These are phyloP conservation scores for Phoma sp. DNA, from an alignment of 2,329 filamentous ascomycete species.

Conservation along the genomic window DNA sequence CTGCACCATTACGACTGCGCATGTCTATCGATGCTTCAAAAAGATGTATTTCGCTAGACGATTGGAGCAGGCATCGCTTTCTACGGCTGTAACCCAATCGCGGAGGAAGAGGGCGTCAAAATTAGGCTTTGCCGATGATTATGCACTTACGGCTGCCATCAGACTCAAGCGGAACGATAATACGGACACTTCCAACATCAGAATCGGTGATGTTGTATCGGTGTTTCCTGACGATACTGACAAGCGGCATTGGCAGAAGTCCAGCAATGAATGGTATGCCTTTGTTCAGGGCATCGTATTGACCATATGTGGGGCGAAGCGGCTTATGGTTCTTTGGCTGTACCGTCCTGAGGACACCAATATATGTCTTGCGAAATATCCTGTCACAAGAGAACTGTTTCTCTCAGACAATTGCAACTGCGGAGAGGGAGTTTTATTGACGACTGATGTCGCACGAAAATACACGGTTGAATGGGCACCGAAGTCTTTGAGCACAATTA, in stretches of 20 bases:
- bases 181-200: neutral
- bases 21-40: constrained; percentile 68
- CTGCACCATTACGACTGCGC: constrained; percentile 72
- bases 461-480: constrained; percentile 66
- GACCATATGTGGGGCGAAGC: constrained; percentile 43
- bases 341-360: constrained; percentile 75
- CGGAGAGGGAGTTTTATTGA: constrained; percentile 56
- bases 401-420: constrained; percentile 79
- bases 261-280: constrained; percentile 68
- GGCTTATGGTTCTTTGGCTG: constrained; percentile 74
- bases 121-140: constrained; percentile 26
- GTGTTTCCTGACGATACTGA: constrained; percentile 56
- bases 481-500: constrained; percentile 52
- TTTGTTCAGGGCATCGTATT: constrained; percentile 63
- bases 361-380: constrained; percentile 71
- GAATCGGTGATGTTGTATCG: constrained; percentile 58
- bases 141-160: neutral
- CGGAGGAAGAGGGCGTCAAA: constrained; percentile 19
- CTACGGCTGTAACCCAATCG: constrained; percentile 4
- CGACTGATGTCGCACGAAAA: constrained; percentile 62
- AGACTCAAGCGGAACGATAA: constrained; percentile 24
- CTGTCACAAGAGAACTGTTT: constrained; percentile 75
- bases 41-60: constrained; percentile 65
- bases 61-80: constrained; percentile 48
- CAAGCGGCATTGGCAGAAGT: constrained; percentile 60